These are phyloP conservation scores for Hypoxylon sp. DNA, from an alignment of 2,329 filamentous ascomycete genomes.

Conservation along the genomic window DNA sequence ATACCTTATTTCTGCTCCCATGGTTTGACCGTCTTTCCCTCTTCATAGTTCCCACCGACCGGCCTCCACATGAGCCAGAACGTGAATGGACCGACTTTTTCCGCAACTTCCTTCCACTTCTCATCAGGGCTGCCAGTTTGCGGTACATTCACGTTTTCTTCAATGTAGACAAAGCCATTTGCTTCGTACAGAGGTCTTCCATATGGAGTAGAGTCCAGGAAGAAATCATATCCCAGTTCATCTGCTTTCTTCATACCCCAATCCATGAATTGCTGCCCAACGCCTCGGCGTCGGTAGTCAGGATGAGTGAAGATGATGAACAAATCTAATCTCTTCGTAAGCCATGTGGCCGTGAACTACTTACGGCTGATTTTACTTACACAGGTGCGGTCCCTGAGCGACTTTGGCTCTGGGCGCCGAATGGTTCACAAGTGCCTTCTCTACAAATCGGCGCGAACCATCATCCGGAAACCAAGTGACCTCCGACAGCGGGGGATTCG, in stretches of 20 bases:
- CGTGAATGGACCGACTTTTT: conserved; percentile 56
- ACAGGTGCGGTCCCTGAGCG: conserved; percentile 45
- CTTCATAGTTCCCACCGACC: conserved; percentile 32
- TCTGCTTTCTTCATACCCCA: conserved; percentile 48
- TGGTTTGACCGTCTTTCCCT: conserved; percentile 39
- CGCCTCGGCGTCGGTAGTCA: conserved; percentile 43
- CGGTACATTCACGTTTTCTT: conserved; percentile 45
- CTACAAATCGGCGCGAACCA: conserved; percentile 43
- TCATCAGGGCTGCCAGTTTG: conserved; percentile 43
- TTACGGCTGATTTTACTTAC: conserved; percentile 28
- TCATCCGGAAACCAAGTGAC: conserved; percentile 54
- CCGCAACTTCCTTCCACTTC: conserved; percentile 51
- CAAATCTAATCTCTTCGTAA: conserved; percentile 27
- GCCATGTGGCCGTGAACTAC: background rate
- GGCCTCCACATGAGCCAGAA: conserved; percentile 46
- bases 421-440: conserved; percentile 39
- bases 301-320: conserved; percentile 48
- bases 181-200: conserved; percentile 44
- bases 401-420: conserved; percentile 21
- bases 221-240: conserved; percentile 49
- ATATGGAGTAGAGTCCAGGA: conserved; percentile 43
- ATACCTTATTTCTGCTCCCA: conserved; percentile 28
- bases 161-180: conserved; percentile 41
- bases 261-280: conserved; percentile 46
- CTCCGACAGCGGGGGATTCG: conserved; percentile 20